Evolutionary conservation across 225 moss, liverwort and hornwort genomes (phyloP), one percentile per base, ranked within the genome.

Genomic region (Anthoceros angustus): DNA sequence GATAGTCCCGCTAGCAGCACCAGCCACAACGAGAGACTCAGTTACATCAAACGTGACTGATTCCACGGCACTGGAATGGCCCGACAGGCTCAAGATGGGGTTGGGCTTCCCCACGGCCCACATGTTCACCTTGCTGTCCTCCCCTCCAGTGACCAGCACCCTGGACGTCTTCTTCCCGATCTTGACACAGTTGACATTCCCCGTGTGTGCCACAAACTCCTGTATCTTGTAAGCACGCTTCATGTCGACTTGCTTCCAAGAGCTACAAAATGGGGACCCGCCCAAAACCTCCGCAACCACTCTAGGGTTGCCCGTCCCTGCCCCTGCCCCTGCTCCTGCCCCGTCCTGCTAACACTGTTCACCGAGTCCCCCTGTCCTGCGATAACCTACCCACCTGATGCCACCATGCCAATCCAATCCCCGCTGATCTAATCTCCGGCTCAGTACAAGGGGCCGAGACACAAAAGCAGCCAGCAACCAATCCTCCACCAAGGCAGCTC

Each of bases 121-220:
- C 98, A 98, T 98, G 68, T 98, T 98, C 65, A 98, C 92, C 83
- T 98, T 98, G 78, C 92, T 92, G 77, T 98, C 98, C 74, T 98
- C 98, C 70, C 98, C 98, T 60, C 98, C 98, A 55, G 98, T 98
- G 77, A 98, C 98, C 64, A 98, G 76, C 68, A 98, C 92, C 81
- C 98, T 80, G 70, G 87, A 98, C 68, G 98, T 89, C 80, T 98
- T 98, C 83, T 98, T 98, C 71, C 98, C 98, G 78, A 98, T 98
- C 70, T 92, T 84, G 73, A 98, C 87, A 76, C 98, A 98, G 83
- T 87, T 98, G 86, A 98, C 98, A 98, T 98, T 92, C 78, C 92
- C 89, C 55, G 98, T 75, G 67, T 98, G 98, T 68, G 98, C 98
- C 78, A 98, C 98, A 82, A 98, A 98, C 86, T 98, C 98, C 87